Base-by-base conservation (phyloP, 2,329 filamentous ascomycete species). In the Aspergillus fumigatiaffinis region DNA sequence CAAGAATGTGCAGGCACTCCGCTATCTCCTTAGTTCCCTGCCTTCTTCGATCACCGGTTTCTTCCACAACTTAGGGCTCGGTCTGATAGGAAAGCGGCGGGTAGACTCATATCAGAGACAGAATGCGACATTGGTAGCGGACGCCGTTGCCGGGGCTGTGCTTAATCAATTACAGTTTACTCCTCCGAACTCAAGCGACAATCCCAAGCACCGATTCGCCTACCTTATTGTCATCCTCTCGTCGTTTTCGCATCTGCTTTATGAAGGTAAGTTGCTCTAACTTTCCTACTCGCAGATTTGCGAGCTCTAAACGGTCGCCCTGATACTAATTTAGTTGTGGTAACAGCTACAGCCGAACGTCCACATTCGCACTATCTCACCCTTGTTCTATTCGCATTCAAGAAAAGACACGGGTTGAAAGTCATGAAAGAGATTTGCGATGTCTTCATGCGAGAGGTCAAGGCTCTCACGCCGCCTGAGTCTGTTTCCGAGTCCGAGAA, bases 371-470 rank as follows among this genome's bases (percentile, higher is more conserved):
- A 80, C 63, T 79, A 78, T 60, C 71, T 87, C 60, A 89, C 91
- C 47, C 83, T 94, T 28, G 87, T 97, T 38, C 80, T 99, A 25
- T 83, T 92, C 55, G 89, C 91, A 0, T 97, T 99, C 78, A 93
- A 92, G 72, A 87, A 91, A 58, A 83, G 86, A 50, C 87, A 86
- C 42, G 93, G 94, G 0, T 81, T 99, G 57, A 82, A 86, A 8
- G 81, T 86, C 4, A 77, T 97, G 59, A 91, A 90, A 64, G 78
- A 82, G 0, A 87, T 96, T 69, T 81, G 95, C 9, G 79, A 84
- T 44, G 80, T 83, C 20, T 94, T 95, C 65, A 81, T 85, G 53
- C 75, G 81, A 7, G 83, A 87, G 58, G 80, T 84, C 29, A 79
- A 80, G 58, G 70, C 72, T 4, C 74, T 82, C 29, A 76, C 79